Evolutionary conservation across 805 yeast species (phyloP).

Genomic region (Saccharomyces paradoxus): DNA sequence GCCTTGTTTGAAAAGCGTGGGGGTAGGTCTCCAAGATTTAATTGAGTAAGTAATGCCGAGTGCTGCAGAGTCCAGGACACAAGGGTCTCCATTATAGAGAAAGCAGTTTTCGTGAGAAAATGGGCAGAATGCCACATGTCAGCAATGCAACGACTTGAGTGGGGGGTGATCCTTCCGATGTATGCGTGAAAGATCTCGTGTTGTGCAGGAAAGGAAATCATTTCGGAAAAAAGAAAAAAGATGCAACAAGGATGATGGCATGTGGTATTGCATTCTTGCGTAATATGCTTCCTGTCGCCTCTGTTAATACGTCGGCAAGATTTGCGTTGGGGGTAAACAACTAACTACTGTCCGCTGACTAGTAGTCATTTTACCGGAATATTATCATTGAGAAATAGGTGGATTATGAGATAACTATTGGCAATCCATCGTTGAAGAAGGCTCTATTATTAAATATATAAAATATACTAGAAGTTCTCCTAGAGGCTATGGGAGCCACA

Average conservation of each 20-base stretch:
- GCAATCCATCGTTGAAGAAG: too few species aligned
- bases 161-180: background rate
- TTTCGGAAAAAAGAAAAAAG: too few species aligned
- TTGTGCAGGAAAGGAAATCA: background rate
- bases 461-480: too few species aligned
- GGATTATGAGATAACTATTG: too few species aligned
- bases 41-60: background rate
- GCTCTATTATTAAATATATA: too few species aligned
- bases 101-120: background rate
- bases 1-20: background rate
- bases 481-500: too few species aligned
- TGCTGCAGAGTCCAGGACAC: background rate
- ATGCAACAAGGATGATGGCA: background rate
- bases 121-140: background rate
- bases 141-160: background rate
- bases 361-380: too few species aligned
- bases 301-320: too few species aligned
- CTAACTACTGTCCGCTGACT: too few species aligned
- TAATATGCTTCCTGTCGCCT: too few species aligned
- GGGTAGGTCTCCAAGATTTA: background rate
- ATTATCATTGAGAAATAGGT: too few species aligned
- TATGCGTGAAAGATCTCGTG: background rate
- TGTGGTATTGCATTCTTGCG: background rate
- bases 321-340: too few species aligned
- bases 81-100: background rate